Evolutionary conservation across 208 protist species (phyloP).

Genomic region (Acanthamoeba pearcei): DNA sequence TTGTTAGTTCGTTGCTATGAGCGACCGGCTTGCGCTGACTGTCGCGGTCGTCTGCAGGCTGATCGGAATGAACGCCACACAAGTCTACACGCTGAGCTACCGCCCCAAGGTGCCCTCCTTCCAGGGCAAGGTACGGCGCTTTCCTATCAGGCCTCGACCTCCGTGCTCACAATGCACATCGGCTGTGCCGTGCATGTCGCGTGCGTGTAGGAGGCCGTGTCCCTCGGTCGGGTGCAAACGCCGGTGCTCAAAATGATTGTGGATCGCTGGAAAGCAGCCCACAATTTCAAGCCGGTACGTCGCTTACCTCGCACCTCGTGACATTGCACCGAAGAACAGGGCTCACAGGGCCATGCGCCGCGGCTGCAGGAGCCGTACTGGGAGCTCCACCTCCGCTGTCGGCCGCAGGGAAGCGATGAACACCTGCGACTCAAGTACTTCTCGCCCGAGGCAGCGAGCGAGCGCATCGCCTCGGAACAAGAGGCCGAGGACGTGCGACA

Average conservation of each 20-base stretch:
- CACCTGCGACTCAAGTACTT: conserved; percentile 66
- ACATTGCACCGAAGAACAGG: too few relatives aligned
- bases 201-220: conserved; percentile 9
- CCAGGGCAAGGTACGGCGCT: conserved; percentile 37
- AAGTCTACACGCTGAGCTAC: conserved; percentile 73
- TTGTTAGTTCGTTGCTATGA: neutral
- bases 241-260: conserved; percentile 71
- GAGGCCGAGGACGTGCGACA: conserved; percentile 42
- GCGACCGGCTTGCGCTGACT: neutral
- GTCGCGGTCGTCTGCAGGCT: neutral
- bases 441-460: conserved; percentile 1
- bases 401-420: conserved; percentile 12
- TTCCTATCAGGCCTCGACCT: neutral
- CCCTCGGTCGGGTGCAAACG: conserved; percentile 70
- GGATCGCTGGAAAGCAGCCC: conserved; percentile 34
- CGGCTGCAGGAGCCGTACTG: conserved; percentile 47
- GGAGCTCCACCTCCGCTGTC: conserved; percentile 36
- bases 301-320: neutral
- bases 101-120: conserved; percentile 67
- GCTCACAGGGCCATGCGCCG: neutral
- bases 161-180: neutral
- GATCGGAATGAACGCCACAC: conserved; percentile 70
- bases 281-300: conserved; percentile 53
- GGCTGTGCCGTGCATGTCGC: neutral
- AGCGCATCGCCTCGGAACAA: conserved; percentile 44